Conservation (phyloP, 2,329 filamentous ascomycete species). For the Penicillium sumatraense region DNA sequence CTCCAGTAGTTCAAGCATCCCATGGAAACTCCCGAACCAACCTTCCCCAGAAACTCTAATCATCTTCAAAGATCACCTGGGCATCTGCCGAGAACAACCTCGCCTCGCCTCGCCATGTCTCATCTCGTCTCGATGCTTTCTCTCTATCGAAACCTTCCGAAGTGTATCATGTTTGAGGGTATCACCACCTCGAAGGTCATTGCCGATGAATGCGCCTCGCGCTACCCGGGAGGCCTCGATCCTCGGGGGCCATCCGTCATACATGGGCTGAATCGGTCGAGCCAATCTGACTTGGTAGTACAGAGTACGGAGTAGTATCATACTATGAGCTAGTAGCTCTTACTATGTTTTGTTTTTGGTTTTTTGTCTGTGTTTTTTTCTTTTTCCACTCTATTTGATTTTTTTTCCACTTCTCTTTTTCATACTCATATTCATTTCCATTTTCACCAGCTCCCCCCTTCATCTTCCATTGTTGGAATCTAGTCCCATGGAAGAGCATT, state of each 20-base stretch:
- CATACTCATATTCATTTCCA: not conserved
- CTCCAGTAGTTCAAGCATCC: not conserved
- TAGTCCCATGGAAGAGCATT: not conserved
- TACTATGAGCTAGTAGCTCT: no score
- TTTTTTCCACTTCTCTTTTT: not conserved
- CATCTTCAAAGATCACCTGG: not conserved
- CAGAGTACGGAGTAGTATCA: no score
- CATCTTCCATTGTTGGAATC: not conserved
- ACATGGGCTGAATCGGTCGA: constrained; percentile 10
- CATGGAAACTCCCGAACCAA: not conserved
- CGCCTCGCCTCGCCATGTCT: not conserved
- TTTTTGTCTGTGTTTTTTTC: no score
- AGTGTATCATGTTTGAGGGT: constrained; percentile 11
- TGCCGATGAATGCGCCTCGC: constrained; percentile 6
- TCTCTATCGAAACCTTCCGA: no score
- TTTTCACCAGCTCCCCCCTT: not conserved
- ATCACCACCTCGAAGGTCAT: constrained; percentile 10
- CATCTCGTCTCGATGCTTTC: constrained; percentile 8
- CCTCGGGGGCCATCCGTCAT: constrained; percentile 16
- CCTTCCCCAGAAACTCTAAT: constrained; percentile 18
- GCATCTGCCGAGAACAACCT: not conserved
- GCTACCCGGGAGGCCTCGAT: constrained; percentile 19
- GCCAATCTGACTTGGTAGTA: constrained; percentile 3
- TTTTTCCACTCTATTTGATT: not conserved
- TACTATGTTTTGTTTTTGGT: no score